Base-by-base conservation (phyloP, 108 stramenopile species). In the Aurantiochytrium sp. region DNA sequence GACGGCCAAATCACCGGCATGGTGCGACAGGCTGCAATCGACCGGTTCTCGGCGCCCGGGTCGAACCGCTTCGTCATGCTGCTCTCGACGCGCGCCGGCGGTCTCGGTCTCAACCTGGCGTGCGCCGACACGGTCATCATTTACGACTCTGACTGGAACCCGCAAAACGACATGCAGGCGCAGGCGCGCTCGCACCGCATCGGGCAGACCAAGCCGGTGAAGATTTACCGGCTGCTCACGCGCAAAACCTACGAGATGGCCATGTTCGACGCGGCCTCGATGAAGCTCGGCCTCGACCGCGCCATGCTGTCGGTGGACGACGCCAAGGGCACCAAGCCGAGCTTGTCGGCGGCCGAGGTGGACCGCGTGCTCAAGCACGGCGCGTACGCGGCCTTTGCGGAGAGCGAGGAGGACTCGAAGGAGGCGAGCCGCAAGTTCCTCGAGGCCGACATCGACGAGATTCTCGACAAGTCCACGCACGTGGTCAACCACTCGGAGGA, bases 111-210 rank as follows among this genome's bases (percentile, higher is more conserved):
- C n/a, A 90, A 86, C 55, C 45, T 93, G 48, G 93, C 94, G 32
- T 92, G 94, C 53, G 98, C 98, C 24, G 99, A 99, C 89, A 99
- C 97, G 1, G 97, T 97, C 88, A 98, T 99, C 88, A 96, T 98
- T 68, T 99, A 97, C 91, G 99, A 99, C 88, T 94, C 93, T 86
- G 98, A 99, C 90, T 98, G 97, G 97, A 99, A 99, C 89, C 99
- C 99, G 19, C 96, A 96, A 89, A 93, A 95, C 68, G 95, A 98
- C 90, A 89, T 91, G 31, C 97, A 97, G 87, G 97, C 98, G 21
- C 95, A 95, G 95, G 98, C 97, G 88, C 93, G 98, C 37, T 95
- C 95, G 53, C 95, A 96, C 91, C 94, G 96, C 65, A 96, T 98
- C 89, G 98, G 98, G 0, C 98, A 98, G 89, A 94, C 92, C 37